Conservation (phyloP, 805 yeast species). For the Yarrowia deformans region DNA sequence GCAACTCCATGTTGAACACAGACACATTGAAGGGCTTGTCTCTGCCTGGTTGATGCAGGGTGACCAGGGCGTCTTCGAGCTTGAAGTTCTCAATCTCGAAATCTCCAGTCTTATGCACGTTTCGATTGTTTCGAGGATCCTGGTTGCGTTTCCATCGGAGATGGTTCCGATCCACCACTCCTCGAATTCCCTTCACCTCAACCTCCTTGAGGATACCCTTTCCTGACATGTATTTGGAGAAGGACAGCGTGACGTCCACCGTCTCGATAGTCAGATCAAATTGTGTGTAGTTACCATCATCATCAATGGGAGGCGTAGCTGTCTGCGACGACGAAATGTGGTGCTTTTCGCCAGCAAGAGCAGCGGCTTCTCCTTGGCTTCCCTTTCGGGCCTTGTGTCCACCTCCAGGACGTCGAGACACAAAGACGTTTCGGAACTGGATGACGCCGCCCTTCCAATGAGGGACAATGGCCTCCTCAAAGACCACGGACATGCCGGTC, state of each 20-base stretch:
- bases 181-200: conserved; percentile 84
- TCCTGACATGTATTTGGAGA: conserved; percentile 89
- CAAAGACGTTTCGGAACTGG: conserved; percentile 81
- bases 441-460: conserved; percentile 91
- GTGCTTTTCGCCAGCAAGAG: conserved; percentile 47
- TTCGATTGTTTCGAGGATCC: conserved; percentile 81
- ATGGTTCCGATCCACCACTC: conserved; percentile 89
- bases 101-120: conserved; percentile 81
- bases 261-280: conserved; percentile 90
- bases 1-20: conserved; percentile 83
- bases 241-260: conserved; percentile 78
- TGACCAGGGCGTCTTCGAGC: conserved; percentile 84
- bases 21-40: conserved; percentile 85
- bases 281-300: conserved; percentile 94
- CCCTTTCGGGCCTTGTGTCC: conserved; percentile 66
- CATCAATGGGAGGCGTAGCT: conserved; percentile 50
- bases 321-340: conserved; percentile 47
- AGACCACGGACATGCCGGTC: conserved; percentile 80
- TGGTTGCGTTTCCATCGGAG: conserved; percentile 83
- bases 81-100: conserved; percentile 86
- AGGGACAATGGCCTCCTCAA: conserved; percentile 93
- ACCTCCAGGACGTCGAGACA: conserved; percentile 78
- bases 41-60: conserved; percentile 75
- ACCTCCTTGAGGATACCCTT: conserved; percentile 83
- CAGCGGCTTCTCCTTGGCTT: conserved; percentile 73